A percentile compares a stretch with the other conserved stretches of the same genome.
These are phyloP conservation scores for Kurtzmaniella fragi DNA, from an alignment of 805 yeast species.

Conservation along the genomic window DNA sequence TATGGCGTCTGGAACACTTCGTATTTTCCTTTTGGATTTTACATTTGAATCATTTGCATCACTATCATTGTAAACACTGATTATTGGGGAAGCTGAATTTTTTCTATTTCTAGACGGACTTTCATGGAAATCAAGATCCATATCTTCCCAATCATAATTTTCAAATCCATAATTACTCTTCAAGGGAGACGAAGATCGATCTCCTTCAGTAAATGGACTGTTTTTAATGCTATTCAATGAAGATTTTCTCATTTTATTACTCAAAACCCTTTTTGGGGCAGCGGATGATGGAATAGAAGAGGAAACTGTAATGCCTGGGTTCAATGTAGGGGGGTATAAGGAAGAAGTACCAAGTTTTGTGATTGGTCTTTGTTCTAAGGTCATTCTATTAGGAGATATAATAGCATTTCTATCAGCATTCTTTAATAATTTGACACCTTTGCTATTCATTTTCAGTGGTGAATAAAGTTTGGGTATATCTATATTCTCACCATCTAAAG, in stretches of 20 bases:
- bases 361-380: slow-evolving; percentile 6
- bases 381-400: slow-evolving; percentile 23
- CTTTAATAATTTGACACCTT: slow-evolving; percentile 29
- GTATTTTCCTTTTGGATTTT: slow-evolving; percentile 1
- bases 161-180: slow-evolving; percentile 11
- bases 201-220: slow-evolving; percentile 4
- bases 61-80: slow-evolving; percentile 19
- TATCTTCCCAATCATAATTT: slow-evolving; percentile 23
- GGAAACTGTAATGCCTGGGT: neutral
- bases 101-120: slow-evolving; percentile 29
- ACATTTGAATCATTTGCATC: slow-evolving; percentile 4
- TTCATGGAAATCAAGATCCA: slow-evolving; percentile 16
- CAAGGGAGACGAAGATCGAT: slow-evolving; percentile 6
- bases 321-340: slow-evolving; percentile 2
- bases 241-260: slow-evolving; percentile 1
- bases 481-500: neutral
- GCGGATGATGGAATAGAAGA: neutral
- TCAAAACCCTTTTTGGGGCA: slow-evolving; percentile 1
- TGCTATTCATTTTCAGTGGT: slow-evolving; percentile 24
- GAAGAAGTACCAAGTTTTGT: slow-evolving; percentile 1
- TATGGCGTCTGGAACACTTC: slow-evolving; percentile 2
- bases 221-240: slow-evolving; percentile 10
- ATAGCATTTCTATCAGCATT: slow-evolving; percentile 29
- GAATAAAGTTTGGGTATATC: slow-evolving; percentile 12
- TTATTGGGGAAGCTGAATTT: slow-evolving; percentile 13